A percentile compares a stretch with the other conserved stretches of the same genome.
These are phyloP conservation scores for Nothomitra cinnamomea DNA, from an alignment of 2,329 filamentous ascomycete genomes.

Conservation along the genomic window DNA sequence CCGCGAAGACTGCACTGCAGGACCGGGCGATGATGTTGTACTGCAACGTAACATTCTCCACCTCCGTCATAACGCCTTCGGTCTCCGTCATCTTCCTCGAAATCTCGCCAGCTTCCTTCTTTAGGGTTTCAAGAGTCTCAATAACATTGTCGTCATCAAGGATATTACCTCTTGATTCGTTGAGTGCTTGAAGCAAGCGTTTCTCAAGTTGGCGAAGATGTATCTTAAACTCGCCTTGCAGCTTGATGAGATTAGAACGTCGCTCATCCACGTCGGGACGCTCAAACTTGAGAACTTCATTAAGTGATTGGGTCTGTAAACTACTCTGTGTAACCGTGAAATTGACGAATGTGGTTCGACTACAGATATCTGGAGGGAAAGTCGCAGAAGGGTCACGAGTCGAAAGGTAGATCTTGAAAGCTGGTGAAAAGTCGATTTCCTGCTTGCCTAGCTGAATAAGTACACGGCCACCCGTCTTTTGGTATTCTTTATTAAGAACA, in stretches of 20 bases:
- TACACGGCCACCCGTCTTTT: constrained; percentile 93
- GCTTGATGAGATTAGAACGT: constrained; percentile 91
- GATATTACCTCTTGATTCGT: constrained; percentile 94
- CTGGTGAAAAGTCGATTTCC: constrained; percentile 95
- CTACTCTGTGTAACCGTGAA: constrained; percentile 99
- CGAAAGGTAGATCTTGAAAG: constrained; percentile 88
- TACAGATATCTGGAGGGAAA: constrained; percentile 94
- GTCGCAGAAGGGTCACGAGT: constrained; percentile 91
- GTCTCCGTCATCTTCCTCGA: constrained; percentile 92
- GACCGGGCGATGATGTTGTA: constrained; percentile 87
- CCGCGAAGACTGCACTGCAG: constrained; percentile 93
- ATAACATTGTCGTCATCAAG: constrained; percentile 97
- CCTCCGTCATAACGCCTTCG: constrained; percentile 94
- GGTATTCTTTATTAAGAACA: constrained; percentile 98
- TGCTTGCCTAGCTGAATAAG: constrained; percentile 97
- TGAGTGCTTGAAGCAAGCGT: constrained; percentile 80
- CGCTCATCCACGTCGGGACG: constrained; percentile 93
- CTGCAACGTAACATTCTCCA: constrained; percentile 86
- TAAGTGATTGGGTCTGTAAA: constrained; percentile 91
- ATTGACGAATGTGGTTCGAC: constrained; percentile 96
- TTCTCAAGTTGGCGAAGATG: constrained; percentile 92
- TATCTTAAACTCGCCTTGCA: constrained; percentile 98
- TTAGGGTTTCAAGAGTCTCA: constrained; percentile 90
- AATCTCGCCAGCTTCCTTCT: constrained; percentile 94
- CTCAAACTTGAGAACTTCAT: constrained; percentile 94